Percentiles rank a stretch among this genome's conserved stretches.
These are phyloP conservation scores for Tubosaeta brunneosetosa DNA, from an alignment of 768 basidiomycete genomes.

Conservation along the genomic window DNA sequence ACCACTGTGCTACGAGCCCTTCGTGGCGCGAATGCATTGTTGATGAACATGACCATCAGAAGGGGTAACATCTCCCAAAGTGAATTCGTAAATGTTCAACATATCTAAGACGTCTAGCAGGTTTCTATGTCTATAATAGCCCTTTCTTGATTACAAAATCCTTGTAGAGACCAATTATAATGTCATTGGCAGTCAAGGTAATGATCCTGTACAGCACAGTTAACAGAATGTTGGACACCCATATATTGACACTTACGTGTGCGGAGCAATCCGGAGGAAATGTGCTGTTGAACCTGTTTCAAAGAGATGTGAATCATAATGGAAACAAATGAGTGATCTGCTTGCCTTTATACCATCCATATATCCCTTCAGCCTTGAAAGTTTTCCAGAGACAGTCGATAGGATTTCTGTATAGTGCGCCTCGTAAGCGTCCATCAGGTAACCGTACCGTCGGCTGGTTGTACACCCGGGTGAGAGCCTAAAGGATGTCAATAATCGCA, in stretches of 20 bases:
- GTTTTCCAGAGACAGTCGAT: conserved; percentile 98
- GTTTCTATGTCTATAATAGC: conserved; percentile 5
- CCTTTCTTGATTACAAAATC: conserved; percentile 22
- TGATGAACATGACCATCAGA: too few species aligned
- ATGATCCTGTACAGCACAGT: conserved; percentile 55
- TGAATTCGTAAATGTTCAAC: too few species aligned
- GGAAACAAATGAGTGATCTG: neutral
- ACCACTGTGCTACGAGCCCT: conserved; percentile 29
- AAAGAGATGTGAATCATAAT: neutral
- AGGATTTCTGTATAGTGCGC: conserved; percentile 83
- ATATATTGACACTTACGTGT: conserved; percentile 58
- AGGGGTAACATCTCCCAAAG: too few species aligned
- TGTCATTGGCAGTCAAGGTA: conserved; percentile 84
- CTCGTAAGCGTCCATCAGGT: conserved; percentile 67
- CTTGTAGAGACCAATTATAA: conserved; percentile 68
- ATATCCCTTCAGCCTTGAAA: conserved; percentile 78
- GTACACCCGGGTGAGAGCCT: conserved; percentile 92
- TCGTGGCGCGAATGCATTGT: neutral
- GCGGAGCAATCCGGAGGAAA: conserved; percentile 87
- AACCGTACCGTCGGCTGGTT: conserved; percentile 81
- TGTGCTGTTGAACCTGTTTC: conserved; percentile 83
- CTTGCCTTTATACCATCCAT: conserved; percentile 94
- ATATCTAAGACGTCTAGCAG: conserved; percentile 1
- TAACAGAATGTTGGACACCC: neutral
- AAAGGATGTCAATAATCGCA: conserved; percentile 4